Evolutionary conservation across 2,329 filamentous ascomycete genomes (phyloP), one percentile per base, ranked within the genome.

Genomic region (Botrytis medusae): DNA sequence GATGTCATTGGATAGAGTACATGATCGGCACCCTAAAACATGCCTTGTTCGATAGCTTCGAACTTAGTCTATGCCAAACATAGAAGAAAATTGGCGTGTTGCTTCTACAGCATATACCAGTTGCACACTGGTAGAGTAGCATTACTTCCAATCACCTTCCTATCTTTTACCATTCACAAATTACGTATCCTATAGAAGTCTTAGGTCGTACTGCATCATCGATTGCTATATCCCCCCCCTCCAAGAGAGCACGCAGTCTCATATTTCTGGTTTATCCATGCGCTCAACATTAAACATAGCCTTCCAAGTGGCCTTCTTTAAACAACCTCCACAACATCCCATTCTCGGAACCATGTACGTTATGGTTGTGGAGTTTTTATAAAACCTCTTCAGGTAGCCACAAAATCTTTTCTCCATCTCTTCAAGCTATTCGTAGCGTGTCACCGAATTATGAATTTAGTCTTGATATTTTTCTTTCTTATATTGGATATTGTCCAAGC

Each of bases 151-250:
- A 42, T 48, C 25, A 69, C 29, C 37, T 54, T 46, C 32, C n/a
- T n/a, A 57, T 42, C 60, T 29, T 59, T 48, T 14, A 40, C 22
- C 46, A 72, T 72, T 72, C 37, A 46, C 32, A 4, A n/a, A 18
- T 32, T 44, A n/a, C n/a, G 25, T 51, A 34, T 51, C n/a, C 20
- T 34, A n/a, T 69, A 29, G 48, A 32, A 42, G 14, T 32, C 40
- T 69, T 18, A n/a, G 48, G 65, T 69, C 10, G 65, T 25, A 59
- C 65, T 57, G 48, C 65, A 57, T 69, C 65, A 69, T 42, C 16
- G 22, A 44, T 32, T 69, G 37, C 46, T 40, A 20, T 51, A 67
- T 14, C 4, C 4, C 9, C 37, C 37, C 48, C 48, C 37, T n/a
- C 25, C 34, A 29, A 32, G 46, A 32, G 54, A 57, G 10, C 8